Evolutionary conservation across 768 basidiomycete species (phyloP), one percentile per base, ranked within the genome.

Genomic region (Chalciporus chontae): DNA sequence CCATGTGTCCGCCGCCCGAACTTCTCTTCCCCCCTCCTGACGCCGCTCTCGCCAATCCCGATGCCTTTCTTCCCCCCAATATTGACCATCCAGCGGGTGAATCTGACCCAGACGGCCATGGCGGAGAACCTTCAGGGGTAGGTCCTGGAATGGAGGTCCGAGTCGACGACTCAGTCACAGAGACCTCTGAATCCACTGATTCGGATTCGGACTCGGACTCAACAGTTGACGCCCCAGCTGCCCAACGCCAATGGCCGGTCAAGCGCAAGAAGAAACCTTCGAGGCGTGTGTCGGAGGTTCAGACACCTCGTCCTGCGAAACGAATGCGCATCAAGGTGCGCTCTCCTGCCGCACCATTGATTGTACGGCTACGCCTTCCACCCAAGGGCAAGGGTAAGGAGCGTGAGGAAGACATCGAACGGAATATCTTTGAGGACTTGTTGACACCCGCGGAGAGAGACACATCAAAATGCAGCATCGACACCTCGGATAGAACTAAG

Each of bases 391-490:
- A 87, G 64, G 80, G 80, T 27, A 85, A 82, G 62, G 83, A 83
- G 36, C 77, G 78, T 15, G 86, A 90, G 47, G 84, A 85, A 8
- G 84, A 84, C 7, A 71, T 74, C 23, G 66, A 69, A 10, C 67
- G 71, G 38, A 84, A 85, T 21, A 73, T 93, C 43, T 97, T 94
- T 61, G 94, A 96, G 41, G 94, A 93, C 18, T 76, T 95, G 36
- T 74, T 98, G 31, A 68, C 67, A 13, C 68, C 74, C 2, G 74
- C 74, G 15, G 87, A 95, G 47, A 80, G 90, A 31, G 90, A 92
- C 62, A 84, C 78, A 39, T 70, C 74, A 18, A 84, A 81, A 62
- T 92, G 93, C 8, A 65, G 66, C 0, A 86, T 94, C 23, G 65
- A 68, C 4, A 68, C 70, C 26, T 56, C 59, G 5, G 93, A 95